Conservation (phyloP, 78 protist genomes). For the Chrysochromulina parva region DNA sequence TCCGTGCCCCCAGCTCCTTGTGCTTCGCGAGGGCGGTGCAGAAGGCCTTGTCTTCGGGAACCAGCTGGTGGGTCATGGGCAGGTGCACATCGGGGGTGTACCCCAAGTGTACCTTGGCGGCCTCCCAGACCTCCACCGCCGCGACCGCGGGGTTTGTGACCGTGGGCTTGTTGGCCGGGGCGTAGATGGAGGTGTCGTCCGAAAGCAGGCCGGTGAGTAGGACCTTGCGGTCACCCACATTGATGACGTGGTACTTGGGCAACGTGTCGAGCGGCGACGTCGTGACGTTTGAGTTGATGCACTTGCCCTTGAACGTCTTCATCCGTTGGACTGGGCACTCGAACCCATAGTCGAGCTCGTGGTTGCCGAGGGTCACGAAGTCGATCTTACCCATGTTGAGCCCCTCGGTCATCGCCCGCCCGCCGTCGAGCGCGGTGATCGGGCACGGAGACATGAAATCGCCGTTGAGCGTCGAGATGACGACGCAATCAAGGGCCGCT, state of each 20-base stretch:
- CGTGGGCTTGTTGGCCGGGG: not conserved
- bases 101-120: not conserved
- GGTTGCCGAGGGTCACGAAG: not conserved
- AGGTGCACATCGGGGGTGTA: not conserved
- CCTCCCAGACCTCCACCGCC: not conserved
- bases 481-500: not conserved
- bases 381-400: not conserved
- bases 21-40: not conserved
- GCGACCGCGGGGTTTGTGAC: not conserved
- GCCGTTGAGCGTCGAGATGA: not conserved
- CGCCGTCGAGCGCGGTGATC: not conserved
- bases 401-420: not conserved
- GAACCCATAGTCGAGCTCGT: not conserved
- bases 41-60: not conserved
- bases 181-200: not conserved
- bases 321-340: not conserved
- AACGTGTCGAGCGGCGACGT: not conserved
- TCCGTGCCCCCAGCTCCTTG: not conserved
- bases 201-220: not conserved
- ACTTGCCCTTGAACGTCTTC: not conserved
- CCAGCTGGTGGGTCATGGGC: not conserved
- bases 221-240: not conserved
- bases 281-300: not conserved
- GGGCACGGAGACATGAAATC: not conserved
- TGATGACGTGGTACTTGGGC: not conserved